phyloP scores from a whole-genome alignment of 192 early-diverging fungal genomes.

The Coemansia javaensis region DNA sequence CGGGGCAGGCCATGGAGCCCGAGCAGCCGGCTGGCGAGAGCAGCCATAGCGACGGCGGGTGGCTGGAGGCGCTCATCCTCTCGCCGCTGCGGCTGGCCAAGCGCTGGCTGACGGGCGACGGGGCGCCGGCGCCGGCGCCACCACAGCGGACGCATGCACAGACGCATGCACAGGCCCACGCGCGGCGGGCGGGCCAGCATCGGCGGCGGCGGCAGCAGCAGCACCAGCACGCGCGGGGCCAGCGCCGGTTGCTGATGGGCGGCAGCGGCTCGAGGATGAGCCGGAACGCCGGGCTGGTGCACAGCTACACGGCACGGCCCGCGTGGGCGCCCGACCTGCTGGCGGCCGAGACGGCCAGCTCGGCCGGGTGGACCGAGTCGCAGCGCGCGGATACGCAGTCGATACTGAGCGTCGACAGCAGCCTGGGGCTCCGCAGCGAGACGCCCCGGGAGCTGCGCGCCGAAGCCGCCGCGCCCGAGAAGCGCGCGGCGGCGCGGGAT shows the following conservation, averaged over 20 bases:
- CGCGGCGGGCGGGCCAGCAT: not conserved
- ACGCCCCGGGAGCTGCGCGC: not conserved
- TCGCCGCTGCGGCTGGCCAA: slow-evolving; percentile 23
- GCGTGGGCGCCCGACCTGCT: not conserved
- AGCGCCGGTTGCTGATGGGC: slow-evolving; percentile 7
- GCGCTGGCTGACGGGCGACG: slow-evolving; percentile 16
- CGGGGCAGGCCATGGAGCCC: slow-evolving; percentile 1
- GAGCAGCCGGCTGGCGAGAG: slow-evolving; percentile 7
- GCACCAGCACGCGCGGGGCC: not conserved
- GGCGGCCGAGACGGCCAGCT: too few species aligned
- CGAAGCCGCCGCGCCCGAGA: not conserved
- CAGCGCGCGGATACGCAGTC: slow-evolving; percentile 9
- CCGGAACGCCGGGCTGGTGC: slow-evolving; percentile 26
- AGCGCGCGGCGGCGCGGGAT: not conserved
- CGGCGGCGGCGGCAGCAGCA: not conserved
- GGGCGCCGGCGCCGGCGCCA: not conserved
- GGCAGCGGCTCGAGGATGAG: not conserved
- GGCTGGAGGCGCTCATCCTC: slow-evolving; percentile 14
- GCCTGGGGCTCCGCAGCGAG: not conserved
- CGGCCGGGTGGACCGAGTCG: not conserved
- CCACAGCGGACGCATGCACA: not conserved
- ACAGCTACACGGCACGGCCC: slow-evolving; percentile 22
- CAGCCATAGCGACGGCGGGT: not conserved
- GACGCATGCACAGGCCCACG: not conserved
- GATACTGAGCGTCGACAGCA: slow-evolving; percentile 35